These are phyloP conservation scores for Penicillium capsulatum DNA, from an alignment of 2,329 filamentous ascomycete species.

Conservation along the genomic window DNA sequence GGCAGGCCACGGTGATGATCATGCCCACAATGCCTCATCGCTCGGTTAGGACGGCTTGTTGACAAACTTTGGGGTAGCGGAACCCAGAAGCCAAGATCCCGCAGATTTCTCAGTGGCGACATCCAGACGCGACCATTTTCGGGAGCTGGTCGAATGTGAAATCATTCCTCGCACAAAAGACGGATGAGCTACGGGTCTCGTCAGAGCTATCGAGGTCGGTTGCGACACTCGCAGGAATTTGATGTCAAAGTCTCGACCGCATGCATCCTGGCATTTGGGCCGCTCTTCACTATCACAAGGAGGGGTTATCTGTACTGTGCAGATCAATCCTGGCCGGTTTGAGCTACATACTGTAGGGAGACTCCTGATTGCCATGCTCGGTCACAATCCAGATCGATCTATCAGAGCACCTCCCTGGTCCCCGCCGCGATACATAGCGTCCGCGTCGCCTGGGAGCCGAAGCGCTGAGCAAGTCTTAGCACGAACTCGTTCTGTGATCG, in stretches of 20 bases:
- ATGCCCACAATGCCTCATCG: not conserved
- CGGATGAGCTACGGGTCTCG: not conserved
- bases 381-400: not conserved
- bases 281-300: not conserved
- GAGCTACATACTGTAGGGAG: not conserved
- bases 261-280: conserved; percentile 4
- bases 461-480: not conserved
- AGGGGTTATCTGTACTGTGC: not conserved
- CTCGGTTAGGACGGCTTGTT: conserved; percentile 23
- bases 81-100: conserved; percentile 7
- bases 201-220: not conserved
- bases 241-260: conserved; percentile 4
- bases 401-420: conserved; percentile 4
- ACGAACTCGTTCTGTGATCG: too few species aligned
- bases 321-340: not conserved
- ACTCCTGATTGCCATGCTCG: conserved; percentile 1
- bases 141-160: too few species aligned
- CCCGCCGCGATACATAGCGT: not conserved
- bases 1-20: conserved; percentile 19
- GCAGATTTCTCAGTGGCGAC: conserved; percentile 13
- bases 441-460: not conserved
- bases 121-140: not conserved
- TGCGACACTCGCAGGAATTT: conserved; percentile 1
- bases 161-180: conserved; percentile 2
- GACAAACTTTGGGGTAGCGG: conserved; percentile 8